phyloP scores from a whole-genome alignment of 805 yeast genomes.

The Ogataea ganodermae region DNA sequence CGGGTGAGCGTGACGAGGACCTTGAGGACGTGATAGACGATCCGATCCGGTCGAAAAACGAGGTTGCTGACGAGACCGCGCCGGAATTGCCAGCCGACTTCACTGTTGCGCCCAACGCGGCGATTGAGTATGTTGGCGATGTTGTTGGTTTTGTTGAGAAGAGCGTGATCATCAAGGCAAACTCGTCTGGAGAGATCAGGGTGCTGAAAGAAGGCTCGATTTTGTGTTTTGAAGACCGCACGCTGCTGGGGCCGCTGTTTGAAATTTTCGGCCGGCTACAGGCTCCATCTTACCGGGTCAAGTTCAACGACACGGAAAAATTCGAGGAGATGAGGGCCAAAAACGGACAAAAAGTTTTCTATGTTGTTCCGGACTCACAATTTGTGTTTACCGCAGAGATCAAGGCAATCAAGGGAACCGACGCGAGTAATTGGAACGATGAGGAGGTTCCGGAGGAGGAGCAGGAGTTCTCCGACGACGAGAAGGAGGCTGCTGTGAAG shows the following conservation, averaged over 20 bases:
- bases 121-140: slow-evolving; percentile 71
- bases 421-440: slow-evolving; percentile 93
- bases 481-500: slow-evolving; percentile 74
- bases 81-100: slow-evolving; percentile 70
- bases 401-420: slow-evolving; percentile 77
- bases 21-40: slow-evolving; percentile 48
- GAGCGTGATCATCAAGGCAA: slow-evolving; percentile 71
- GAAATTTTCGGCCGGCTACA: slow-evolving; percentile 91
- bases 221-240: slow-evolving; percentile 72
- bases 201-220: slow-evolving; percentile 80
- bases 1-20: slow-evolving; percentile 29
- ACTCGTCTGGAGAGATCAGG: slow-evolving; percentile 78
- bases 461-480: slow-evolving; percentile 95
- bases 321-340: slow-evolving; percentile 46
- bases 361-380: slow-evolving; percentile 78
- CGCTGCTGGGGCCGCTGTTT: slow-evolving; percentile 71
- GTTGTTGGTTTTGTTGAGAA: slow-evolving; percentile 69
- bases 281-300: slow-evolving; percentile 77
- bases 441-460: slow-evolving; percentile 93
- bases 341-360: slow-evolving; percentile 62
- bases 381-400: slow-evolving; percentile 76
- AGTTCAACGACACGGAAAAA: slow-evolving; percentile 55
- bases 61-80: slow-evolving; percentile 65
- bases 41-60: slow-evolving; percentile 81
- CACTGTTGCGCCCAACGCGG: slow-evolving; percentile 55